Evolutionary conservation across 2,329 filamentous ascomycete species (phyloP), one percentile per base, ranked within the genome.

Genomic region (Nectriaceae sp.): DNA sequence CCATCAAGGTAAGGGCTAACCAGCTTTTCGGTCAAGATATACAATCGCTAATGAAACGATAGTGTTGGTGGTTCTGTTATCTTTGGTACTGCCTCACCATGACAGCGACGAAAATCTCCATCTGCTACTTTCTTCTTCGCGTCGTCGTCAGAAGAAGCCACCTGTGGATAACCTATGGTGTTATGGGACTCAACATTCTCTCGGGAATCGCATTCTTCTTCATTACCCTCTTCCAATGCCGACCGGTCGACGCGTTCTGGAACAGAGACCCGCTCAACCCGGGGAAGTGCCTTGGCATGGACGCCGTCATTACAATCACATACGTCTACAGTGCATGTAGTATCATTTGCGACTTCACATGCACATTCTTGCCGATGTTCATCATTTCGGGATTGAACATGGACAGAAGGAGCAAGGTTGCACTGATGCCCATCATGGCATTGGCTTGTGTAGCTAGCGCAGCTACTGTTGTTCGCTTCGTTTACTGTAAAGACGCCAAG

Each of bases 331-430:
- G 75, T 53, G 68, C 68, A 1, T 64, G 73, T 4, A 74, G 71
- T 20, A 73, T 75, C 11, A 50, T 71, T 3, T 75, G 70, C 22
- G 77, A 81, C 53, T 70, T 78, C 20, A 69, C 70, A 0, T 68
- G 79, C 39, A 76, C 75, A 3, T 55, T 80, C 15, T 58, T 81
- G 5, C 78, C 78, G 0, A 70, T 76, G 1, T 74, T 76, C 47
- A 70, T 85, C 4, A 69, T 84, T 0, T 76, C 71, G 68, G 70
- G 74, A 11, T 55, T 83, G 15, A 72, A 82, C 40, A 78, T 84
- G 66, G 72, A 73, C 31, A 56, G 53, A 2, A 70, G 67, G 39
- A 76, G 75, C 0, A 83, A 83, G 56, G 35, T 70, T 3, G 69
- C 76, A 0, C 62, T 83, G 21, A 74, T 73, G 2, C 70, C 70